These are phyloP conservation scores for Pascua guehoae DNA, from an alignment of 1,284 basidiomycete species.

Conservation along the genomic window DNA sequence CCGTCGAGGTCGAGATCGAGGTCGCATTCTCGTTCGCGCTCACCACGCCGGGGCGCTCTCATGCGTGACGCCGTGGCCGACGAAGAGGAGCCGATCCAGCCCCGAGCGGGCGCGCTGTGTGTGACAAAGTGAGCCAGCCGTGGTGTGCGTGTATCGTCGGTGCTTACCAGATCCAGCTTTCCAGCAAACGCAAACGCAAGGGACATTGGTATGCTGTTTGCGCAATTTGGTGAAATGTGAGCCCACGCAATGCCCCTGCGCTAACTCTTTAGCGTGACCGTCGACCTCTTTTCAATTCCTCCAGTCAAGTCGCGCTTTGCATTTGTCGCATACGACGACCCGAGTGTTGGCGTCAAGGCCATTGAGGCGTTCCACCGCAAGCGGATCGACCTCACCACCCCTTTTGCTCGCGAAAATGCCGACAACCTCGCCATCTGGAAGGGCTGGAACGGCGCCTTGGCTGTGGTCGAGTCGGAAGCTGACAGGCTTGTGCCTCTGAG, in stretches of 20 bases:
- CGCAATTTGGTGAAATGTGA: conserved; percentile 48
- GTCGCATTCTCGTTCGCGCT: no score
- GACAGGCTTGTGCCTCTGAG: conserved; percentile 35
- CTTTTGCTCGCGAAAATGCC: conserved; percentile 29
- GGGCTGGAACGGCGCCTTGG: conserved; percentile 33
- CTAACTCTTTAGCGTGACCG: conserved; percentile 35
- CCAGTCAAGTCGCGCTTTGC: conserved; percentile 42
- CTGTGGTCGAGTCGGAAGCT: conserved; percentile 36
- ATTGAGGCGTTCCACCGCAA: conserved; percentile 34
- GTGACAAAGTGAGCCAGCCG: conserved; percentile 36
- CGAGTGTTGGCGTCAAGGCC: conserved; percentile 21
- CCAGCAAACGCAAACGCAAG: conserved; percentile 39
- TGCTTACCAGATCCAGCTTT: conserved; percentile 29
- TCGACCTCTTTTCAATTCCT: conserved; percentile 48
- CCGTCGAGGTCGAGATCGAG: no score
- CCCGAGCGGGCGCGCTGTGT: conserved; percentile 33
- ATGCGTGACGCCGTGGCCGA: background rate
- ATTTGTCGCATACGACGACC: conserved; percentile 38
- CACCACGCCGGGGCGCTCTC: no score
- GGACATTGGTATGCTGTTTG: conserved; percentile 47
- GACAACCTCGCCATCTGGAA: conserved; percentile 40
- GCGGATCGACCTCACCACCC: conserved; percentile 30
- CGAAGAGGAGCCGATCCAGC: conserved; percentile 20
- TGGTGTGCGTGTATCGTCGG: no score
- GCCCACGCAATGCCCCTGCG: conserved; percentile 2